Evolutionary conservation across 2,329 filamentous ascomycete genomes (phyloP), one percentile per base, ranked within the genome.

Genomic region (Epichloe typhina): DNA sequence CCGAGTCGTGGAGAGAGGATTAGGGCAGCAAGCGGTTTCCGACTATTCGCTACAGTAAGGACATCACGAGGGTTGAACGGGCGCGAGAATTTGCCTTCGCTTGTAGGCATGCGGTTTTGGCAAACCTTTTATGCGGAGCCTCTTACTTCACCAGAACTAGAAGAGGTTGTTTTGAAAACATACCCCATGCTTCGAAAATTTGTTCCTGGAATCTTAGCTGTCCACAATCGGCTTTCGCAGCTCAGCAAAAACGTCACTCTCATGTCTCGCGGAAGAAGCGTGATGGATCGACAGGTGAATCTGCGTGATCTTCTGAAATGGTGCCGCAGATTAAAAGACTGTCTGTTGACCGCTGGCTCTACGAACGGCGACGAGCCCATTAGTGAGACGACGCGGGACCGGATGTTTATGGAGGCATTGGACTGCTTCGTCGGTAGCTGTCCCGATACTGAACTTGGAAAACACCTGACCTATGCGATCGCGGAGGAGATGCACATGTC

Each of bases 371-470:
- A 79, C 19, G 86, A 93, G 63, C 74, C 83, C 0, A 79, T 89
- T 21, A 80, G 75, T n/a, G 86, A 91, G 59, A 77, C 77, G 2
- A 79, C 79, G 0, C 74, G 80, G 56, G 85, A 96, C 60, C 82
- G 85, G 59, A 95, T 97, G 66, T 96, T 96, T 61, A 79, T 95
- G 70, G 93, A 98, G 63, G 87, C 89, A 0, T 76, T 93, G 49
- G 93, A 98, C 66, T 94, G 90, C 62, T 97, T 98, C 65, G 83
- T 88, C 41, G 87, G 86, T 50, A 88, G 85, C 62, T 72, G 93
- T 44, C 83, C 85, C 9, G 84, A 84, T 51, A 74, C 75, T 33
- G 72, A 77, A 12, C 70, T 82, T 33, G 80, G 82, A 47, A 69
- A 72, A 45, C 67, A 72, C 4, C 70, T 94, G 35, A 79, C 85